Evolutionary conservation across 1,139 yeast genomes (phyloP), one percentile per base, ranked within the genome.

Genomic region (Candida dubliniensis): DNA sequence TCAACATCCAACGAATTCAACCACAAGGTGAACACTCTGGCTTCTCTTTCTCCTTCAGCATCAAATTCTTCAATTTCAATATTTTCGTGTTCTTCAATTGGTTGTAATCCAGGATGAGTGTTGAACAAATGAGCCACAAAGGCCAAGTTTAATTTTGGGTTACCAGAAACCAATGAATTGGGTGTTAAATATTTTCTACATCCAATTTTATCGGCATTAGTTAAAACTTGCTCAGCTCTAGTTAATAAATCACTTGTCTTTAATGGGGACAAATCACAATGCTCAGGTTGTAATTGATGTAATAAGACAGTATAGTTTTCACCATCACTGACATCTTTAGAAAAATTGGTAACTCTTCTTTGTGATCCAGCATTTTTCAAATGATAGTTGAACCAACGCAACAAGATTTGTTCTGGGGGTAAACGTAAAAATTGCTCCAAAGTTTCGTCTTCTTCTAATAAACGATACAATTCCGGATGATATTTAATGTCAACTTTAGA

Each of bases 1-100:
- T 91, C 95, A 13, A 93, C 98, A 57, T 95, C 98, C 58, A 93
- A 78, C 1, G 97, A 89, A 67, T 93, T 93, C 61, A 93, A 81
- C 99, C 99, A 93, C 57, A 93, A 74, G 10, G 99, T 95, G 69
- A 93, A 93, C 4, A 93, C 99, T 64, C 99, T 82, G 1, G 99
- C 99, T 71, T 93, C 99, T 71, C 99, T 86, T 71, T 93, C 99
- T 51, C 99, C 99, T 70, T 95, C 99, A 13, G 99, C 99, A 64
- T 93, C 99, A 59, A 95, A 93, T 55, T 90, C 99, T 64, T 86
- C 93, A 56, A 91, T 87, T 59, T 85, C 95, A 26, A 87, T 86
- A 58, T 83, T 85, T 64, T 93, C 99, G 48, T 77, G 81, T 66
- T 93, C 99, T 60, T 89, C 95, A 53, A 93, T 81, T 50, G 99